A percentile compares a stretch with the other conserved stretches of the same genome.
Evolutionary conservation across 371 early-diverging fungal species (phyloP).

Genomic region (Furculomyces boomerangus): DNA sequence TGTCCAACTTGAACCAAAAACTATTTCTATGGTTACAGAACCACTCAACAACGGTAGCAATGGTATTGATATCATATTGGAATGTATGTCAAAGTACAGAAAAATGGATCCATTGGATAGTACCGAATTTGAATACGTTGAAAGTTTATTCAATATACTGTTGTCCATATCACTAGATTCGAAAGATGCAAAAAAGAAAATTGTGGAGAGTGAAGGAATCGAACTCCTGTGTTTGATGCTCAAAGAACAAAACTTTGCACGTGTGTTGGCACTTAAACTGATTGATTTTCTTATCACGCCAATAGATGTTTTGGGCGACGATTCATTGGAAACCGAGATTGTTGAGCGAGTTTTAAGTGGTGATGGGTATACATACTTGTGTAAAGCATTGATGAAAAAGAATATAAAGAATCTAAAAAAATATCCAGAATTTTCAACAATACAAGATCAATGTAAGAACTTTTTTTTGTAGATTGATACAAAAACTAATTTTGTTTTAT

Average conservation of each 20-base stretch:
- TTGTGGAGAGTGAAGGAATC: slow-evolving; percentile 69
- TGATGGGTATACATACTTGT: neutral
- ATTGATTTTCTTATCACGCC: slow-evolving; percentile 64
- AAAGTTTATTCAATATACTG: slow-evolving; percentile 68
- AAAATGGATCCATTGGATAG: slow-evolving; percentile 52
- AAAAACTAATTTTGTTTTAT: neutral
- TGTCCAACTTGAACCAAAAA: slow-evolving; percentile 31
- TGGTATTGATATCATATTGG: slow-evolving; percentile 55
- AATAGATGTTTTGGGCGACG: slow-evolving; percentile 6
- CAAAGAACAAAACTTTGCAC: slow-evolving; percentile 58
- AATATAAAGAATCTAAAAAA: neutral
- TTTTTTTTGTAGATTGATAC: neutral
- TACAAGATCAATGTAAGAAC: neutral
- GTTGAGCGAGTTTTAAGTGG: neutral
- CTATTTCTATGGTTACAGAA: neutral
- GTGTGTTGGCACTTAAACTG: slow-evolving; percentile 70
- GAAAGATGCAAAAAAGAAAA: slow-evolving; percentile 32
- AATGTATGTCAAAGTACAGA: slow-evolving; percentile 28
- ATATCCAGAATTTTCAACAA: neutral
- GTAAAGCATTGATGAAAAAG: neutral
- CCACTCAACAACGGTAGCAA: slow-evolving; percentile 33
- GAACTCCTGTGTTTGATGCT: slow-evolving; percentile 83
- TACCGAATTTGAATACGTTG: slow-evolving; percentile 76
- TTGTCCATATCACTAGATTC: slow-evolving; percentile 28
- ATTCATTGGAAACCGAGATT: neutral